Evolutionary conservation across 169 alveolate genomes (phyloP), one percentile per base, ranked within the genome.

Genomic region (Toxoplasma gondii): DNA sequence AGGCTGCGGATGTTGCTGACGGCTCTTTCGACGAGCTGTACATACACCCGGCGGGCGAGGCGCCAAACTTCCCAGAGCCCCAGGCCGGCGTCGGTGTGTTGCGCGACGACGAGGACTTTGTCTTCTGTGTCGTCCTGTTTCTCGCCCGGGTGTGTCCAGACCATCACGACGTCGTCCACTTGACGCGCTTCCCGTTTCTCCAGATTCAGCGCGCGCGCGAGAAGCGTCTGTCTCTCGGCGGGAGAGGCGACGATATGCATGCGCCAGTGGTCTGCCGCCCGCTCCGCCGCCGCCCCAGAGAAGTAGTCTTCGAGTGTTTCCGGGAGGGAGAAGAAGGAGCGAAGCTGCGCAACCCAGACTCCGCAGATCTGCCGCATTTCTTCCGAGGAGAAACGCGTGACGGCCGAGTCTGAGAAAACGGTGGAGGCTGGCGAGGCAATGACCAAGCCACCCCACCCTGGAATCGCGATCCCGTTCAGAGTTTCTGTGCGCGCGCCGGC

Each of bases 41-140:
- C 90, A 31, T 82, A 82, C 90, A 82, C 90, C 36, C 41, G 64
- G 41, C 53, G 90, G 54, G 90, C 90, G 41, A 82, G 69, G 41
- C 90, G 69, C 90, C 90, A 82, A 16, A 82, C 53, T 82, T 82
- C 90, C 90, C 90, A 82, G 69, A 82, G 38, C 1, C 90, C 90
- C 17, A 43, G 69, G 64, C 90, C 90, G 1, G 90, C 67, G 19
- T 22, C 69, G 67, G 90, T n/a, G 27, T 38, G 69, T 41, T 82
- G 44, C 41, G 67, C 90, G 41, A 82, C 90, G 64, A 82, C 90
- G 64, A 38, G 69, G 38, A 82, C 29, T 27, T 43, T 43, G 39
- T 82, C 90, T 17, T 43, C 64, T 39, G 7, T 31, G 5, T 43
- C 67, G 54, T 36, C 53, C 53, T 4, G 69, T 49, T 82, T 41